Percentiles rank a stretch among this genome's conserved stretches.
These are phyloP conservation scores for Lunasporangiospora selenospora DNA, from an alignment of 192 early-diverging fungal species.

Conservation along the genomic window DNA sequence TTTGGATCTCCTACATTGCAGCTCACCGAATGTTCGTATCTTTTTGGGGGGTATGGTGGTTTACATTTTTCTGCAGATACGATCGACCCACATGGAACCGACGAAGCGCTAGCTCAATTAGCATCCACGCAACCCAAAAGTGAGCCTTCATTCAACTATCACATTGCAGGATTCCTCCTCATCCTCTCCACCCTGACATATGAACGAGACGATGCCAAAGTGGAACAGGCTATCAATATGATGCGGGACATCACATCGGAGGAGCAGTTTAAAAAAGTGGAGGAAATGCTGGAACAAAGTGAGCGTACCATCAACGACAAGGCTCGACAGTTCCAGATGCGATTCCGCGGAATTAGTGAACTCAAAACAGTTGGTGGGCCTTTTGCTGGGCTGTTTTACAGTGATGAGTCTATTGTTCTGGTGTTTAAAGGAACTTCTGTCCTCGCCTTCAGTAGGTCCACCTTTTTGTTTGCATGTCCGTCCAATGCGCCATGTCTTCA, in stretches of 20 bases:
- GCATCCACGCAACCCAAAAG: conserved; percentile 1
- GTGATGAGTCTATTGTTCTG: conserved; percentile 52
- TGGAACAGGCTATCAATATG: conserved; percentile 43
- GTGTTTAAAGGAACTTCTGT: conserved; percentile 60
- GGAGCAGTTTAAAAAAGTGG: conserved; percentile 15
- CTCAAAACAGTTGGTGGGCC: conserved; percentile 56
- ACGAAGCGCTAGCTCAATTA: conserved; percentile 22
- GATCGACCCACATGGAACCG: conserved; percentile 26
- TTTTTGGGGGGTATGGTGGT: too few relatives aligned
- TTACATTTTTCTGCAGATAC: conserved; percentile 3
- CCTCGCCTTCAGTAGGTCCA: conserved; percentile 48
- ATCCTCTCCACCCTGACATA: conserved; percentile 54
- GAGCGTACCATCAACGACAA: conserved; percentile 42
- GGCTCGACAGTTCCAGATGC: conserved; percentile 23
- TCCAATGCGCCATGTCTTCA: neutral
- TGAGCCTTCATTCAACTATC: conserved; percentile 32
- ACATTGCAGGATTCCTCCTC: conserved; percentile 52
- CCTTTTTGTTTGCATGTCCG: neutral
- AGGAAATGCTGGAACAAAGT: conserved; percentile 26
- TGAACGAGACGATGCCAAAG: conserved; percentile 52
- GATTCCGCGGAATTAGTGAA: conserved; percentile 54
- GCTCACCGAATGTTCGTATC: neutral
- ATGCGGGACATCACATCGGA: conserved; percentile 12
- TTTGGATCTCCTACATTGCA: neutral
- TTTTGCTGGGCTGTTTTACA: conserved; percentile 56